A percentile compares a stretch with the other conserved stretches of the same genome.
Evolutionary conservation across 768 basidiomycete species (phyloP).

Genomic region (Albatrellus ellisii): DNA sequence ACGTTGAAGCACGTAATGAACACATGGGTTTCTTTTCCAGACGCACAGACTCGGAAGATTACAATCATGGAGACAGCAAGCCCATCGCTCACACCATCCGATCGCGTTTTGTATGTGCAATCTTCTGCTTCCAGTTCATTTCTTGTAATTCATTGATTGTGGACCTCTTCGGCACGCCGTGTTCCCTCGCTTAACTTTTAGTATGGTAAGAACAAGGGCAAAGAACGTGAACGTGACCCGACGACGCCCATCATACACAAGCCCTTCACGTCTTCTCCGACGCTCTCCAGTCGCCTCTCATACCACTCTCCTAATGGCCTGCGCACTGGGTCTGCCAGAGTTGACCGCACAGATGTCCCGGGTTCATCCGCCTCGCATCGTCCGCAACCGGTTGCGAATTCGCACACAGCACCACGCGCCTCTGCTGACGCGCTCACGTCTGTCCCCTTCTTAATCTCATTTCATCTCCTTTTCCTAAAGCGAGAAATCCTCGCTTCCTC

Average conservation of each 20-base stretch:
- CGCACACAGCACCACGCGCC: constrained; percentile 2
- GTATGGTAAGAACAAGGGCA: constrained; percentile 22
- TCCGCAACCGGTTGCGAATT: constrained; percentile 2
- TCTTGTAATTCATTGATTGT: not conserved
- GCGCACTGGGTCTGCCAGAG: not conserved
- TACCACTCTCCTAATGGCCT: constrained; percentile 1
- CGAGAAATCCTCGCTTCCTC: constrained; percentile 14
- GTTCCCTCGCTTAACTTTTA: constrained; percentile 5
- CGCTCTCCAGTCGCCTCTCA: constrained; percentile 11
- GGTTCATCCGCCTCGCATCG: not conserved
- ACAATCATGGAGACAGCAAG: constrained; percentile 8
- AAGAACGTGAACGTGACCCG: constrained; percentile 17
- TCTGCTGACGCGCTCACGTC: constrained; percentile 12
- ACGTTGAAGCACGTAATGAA: too few relatives aligned
- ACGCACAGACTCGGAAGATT: constrained; percentile 20
- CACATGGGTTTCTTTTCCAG: constrained; percentile 28
- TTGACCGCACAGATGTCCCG: not conserved
- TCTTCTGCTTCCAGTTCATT: constrained; percentile 1
- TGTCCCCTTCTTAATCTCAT: constrained; percentile 12
- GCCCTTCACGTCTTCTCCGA: constrained; percentile 11
- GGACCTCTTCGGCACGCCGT: constrained; percentile 6
- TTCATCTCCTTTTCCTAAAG: constrained; percentile 7
- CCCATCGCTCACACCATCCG: constrained; percentile 22
- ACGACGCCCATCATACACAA: constrained; percentile 9
- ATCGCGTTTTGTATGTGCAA: constrained; percentile 25